These are phyloP conservation scores for Heritiera littoralis DNA, from an alignment of 345 rosid species.

Conservation along the genomic window DNA sequence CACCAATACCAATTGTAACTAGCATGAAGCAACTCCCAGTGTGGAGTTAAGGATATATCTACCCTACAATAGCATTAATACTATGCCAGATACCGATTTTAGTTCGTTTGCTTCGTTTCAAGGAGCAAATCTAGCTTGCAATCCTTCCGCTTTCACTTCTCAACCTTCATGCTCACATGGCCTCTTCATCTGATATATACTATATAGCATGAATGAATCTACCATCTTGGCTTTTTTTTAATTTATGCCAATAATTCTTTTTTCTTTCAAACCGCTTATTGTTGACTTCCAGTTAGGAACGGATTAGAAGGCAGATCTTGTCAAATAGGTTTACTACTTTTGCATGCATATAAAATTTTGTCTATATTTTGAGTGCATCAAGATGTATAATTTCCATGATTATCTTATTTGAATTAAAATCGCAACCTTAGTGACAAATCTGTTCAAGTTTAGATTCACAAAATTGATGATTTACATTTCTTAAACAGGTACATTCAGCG, in stretches of 20 bases:
- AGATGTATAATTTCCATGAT: neutral
- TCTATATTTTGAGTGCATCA: neutral
- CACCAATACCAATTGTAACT: neutral
- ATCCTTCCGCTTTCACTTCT: neutral
- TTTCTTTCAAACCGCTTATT: neutral
- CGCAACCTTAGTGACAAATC: neutral
- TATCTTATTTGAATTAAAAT: neutral
- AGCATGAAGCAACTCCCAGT: neutral
- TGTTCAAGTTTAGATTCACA: neutral
- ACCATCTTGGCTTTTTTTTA: neutral
- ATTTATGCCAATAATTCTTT: neutral
- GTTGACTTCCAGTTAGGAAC: neutral
- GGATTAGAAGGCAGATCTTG: neutral
- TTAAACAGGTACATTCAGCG: conserved; percentile 68
- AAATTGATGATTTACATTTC: conserved; percentile 18
- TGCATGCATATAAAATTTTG: neutral
- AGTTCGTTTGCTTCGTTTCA: neutral
- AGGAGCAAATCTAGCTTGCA: neutral
- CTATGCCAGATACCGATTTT: neutral
- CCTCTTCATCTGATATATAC: too few relatives aligned
- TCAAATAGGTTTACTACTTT: neutral
- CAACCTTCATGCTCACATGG: neutral
- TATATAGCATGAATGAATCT: neutral
- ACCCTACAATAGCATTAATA: neutral
- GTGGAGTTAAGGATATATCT: neutral